Evolutionary conservation across 2,329 filamentous ascomycete species (phyloP), one percentile per base, ranked within the genome.

Genomic region (Passalora sequoiae): DNA sequence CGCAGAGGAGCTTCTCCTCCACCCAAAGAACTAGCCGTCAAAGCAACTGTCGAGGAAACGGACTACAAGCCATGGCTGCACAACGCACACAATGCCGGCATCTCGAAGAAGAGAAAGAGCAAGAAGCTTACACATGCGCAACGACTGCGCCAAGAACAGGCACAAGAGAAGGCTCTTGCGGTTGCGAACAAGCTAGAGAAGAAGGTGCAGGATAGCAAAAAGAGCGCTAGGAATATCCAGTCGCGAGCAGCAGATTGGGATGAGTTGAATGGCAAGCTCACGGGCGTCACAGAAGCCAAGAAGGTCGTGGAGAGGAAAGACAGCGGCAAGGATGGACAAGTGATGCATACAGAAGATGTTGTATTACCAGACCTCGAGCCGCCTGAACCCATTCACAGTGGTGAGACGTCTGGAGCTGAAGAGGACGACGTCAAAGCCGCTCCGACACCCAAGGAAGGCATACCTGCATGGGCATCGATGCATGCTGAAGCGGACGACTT

Each of bases 1-100:
- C 78, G 84, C 60, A 80, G 86, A 52, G 84, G 81, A 35, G 78
- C 79, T 12, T 84, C 83, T 3, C 82, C 84, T 19, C 73, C 80
- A 57, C 81, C 54, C 69, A 57, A 36, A 33, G 50, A 55, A 43
- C 40, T 53, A 24, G 45, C 41, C 16, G 47, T 42, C 28, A 53
- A 38, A 39, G 70, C 74, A 8, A 77, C 79, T 1, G 50, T 65
- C 15, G 67, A 74, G 32, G 67, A 71, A 6, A 62, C 67, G 45
- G 68, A 74, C 50, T 62, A 69, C 47, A 76, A 80, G 4, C 78
- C 81, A 20, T 81, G 84, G n/a, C 74, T 86, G 13, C 77, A 88
- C 29, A 78, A 79, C 28, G 78, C 82, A 12, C 82, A 85, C 53
- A 77, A 81, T 60, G 75, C 80, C 13, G 86, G 86, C 21, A 74